These are phyloP conservation scores for Eutrema heterophyllum DNA, from an alignment of 345 rosid species.

Conservation along the genomic window DNA sequence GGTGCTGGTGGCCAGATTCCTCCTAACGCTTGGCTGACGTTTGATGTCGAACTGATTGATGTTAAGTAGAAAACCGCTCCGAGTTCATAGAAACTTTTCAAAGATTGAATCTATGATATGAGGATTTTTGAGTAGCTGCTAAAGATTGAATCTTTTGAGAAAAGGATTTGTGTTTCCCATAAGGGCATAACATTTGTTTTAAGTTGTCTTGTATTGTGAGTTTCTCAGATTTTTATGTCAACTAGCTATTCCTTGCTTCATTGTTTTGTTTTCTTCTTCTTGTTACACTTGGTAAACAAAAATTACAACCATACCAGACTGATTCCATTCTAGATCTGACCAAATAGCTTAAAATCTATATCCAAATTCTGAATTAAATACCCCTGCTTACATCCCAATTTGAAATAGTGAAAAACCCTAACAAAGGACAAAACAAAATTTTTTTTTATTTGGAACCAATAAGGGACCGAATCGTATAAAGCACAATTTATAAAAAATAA, in stretches of 20 bases:
- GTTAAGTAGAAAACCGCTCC: constrained; percentile 29
- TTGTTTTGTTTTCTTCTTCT: not conserved
- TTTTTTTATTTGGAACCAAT: no score
- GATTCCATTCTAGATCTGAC: not conserved
- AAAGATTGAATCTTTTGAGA: not conserved
- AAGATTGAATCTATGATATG: not conserved
- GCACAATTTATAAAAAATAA: no score
- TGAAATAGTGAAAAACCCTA: no score
- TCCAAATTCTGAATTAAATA: no score
- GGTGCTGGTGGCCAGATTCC: constrained; percentile 49
- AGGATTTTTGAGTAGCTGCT: not conserved
- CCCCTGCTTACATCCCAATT: no score
- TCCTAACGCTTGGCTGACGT: constrained; percentile 59
- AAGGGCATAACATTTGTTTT: not conserved
- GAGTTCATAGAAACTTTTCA: not conserved
- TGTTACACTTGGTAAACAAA: not conserved
- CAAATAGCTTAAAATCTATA: no score
- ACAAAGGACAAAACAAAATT: no score
- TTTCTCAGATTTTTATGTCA: not conserved
- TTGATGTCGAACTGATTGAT: constrained; percentile 55
- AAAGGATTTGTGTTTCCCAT: not conserved
- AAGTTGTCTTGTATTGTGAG: not conserved
- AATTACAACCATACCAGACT: not conserved
- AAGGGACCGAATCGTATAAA: no score
- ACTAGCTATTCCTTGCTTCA: not conserved